phyloP scores from a whole-genome alignment of 768 basidiomycete genomes.

The Gloeostereum incarnatum region DNA sequence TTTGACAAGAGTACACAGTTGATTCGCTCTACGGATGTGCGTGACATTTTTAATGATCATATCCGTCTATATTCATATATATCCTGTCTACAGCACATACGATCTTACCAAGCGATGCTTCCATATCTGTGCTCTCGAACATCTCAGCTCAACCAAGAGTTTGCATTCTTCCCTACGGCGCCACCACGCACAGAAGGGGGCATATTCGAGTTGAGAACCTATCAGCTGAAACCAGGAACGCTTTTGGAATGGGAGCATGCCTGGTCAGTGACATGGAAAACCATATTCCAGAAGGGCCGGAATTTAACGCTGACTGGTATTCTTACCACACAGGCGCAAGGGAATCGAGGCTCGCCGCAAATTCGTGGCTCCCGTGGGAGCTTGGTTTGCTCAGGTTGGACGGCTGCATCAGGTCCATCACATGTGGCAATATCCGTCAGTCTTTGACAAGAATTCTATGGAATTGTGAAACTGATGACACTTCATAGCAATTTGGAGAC shows the following conservation, averaged over 20 bases:
- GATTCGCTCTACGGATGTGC: constrained; percentile 58
- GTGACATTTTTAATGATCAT: constrained; percentile 13
- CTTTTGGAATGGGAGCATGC: constrained; percentile 92
- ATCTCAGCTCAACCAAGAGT: constrained; percentile 83
- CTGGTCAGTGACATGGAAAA: constrained; percentile 45
- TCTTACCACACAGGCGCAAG: constrained; percentile 56
- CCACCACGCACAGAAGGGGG: constrained; percentile 85
- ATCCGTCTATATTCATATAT: not conserved
- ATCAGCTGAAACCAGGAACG: constrained; percentile 81
- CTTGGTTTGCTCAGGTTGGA: constrained; percentile 89
- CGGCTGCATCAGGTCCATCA: constrained; percentile 87
- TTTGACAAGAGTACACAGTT: constrained; percentile 69
- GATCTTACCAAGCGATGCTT: constrained; percentile 64
- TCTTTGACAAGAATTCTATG: constrained; percentile 10
- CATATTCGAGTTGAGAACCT: constrained; percentile 87
- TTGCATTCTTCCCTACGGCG: constrained; percentile 89
- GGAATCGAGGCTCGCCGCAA: constrained; percentile 91
- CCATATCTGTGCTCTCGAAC: constrained; percentile 68
- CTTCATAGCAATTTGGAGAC: constrained; percentile 55
- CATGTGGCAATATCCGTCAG: constrained; percentile 94
- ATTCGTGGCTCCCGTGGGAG: constrained; percentile 78
- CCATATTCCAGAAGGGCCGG: not conserved
- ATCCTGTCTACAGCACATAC: constrained; percentile 39
- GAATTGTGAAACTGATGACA: constrained; percentile 7
- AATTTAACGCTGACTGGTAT: constrained; percentile 5